Percentiles rank a stretch among this genome's conserved stretches.
These are phyloP conservation scores for Chrysosporium queenslandicum DNA, from an alignment of 2,329 filamentous ascomycete genomes.

Conservation along the genomic window DNA sequence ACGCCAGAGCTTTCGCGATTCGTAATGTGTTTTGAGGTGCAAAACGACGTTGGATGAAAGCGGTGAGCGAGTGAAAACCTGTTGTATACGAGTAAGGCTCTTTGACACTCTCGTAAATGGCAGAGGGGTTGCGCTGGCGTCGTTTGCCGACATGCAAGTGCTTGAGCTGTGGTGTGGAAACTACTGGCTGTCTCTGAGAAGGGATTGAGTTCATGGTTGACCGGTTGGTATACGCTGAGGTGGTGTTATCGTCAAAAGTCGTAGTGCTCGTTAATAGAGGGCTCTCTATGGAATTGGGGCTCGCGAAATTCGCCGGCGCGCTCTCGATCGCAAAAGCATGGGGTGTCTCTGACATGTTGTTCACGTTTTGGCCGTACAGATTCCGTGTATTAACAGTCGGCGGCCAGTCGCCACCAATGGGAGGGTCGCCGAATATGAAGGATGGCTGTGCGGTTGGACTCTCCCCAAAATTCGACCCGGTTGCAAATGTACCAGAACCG, in stretches of 20 bases:
- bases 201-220: slow-evolving; percentile 21
- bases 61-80: slow-evolving; percentile 80
- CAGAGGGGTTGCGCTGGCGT: slow-evolving; percentile 60
- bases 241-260: slow-evolving; percentile 33
- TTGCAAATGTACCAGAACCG: slow-evolving; percentile 33
- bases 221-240: slow-evolving; percentile 22
- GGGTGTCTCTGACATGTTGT: slow-evolving; percentile 39
- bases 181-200: slow-evolving; percentile 28
- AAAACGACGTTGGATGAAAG: slow-evolving; percentile 68
- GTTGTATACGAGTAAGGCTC: slow-evolving; percentile 85
- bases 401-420: slow-evolving; percentile 37
- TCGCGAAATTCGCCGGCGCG: slow-evolving; percentile 46
- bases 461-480: slow-evolving; percentile 35
- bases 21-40: slow-evolving; percentile 64
- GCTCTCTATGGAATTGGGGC: slow-evolving; percentile 49
- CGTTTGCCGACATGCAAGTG: slow-evolving; percentile 38
- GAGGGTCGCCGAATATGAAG: slow-evolving; percentile 40
- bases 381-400: slow-evolving; percentile 17
- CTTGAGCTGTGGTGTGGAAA: slow-evolving; percentile 38
- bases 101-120: slow-evolving; percentile 79
- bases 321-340: slow-evolving; percentile 55
- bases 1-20: slow-evolving; percentile 78
- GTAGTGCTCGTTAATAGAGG: slow-evolving; percentile 38
- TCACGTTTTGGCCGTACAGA: slow-evolving; percentile 32
- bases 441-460: slow-evolving; percentile 37